A percentile compares a stretch with the other conserved stretches of the same genome.
These are phyloP conservation scores for Hamamelis virginiana DNA, from an alignment of 164 flowering plant species.

Conservation along the genomic window DNA sequence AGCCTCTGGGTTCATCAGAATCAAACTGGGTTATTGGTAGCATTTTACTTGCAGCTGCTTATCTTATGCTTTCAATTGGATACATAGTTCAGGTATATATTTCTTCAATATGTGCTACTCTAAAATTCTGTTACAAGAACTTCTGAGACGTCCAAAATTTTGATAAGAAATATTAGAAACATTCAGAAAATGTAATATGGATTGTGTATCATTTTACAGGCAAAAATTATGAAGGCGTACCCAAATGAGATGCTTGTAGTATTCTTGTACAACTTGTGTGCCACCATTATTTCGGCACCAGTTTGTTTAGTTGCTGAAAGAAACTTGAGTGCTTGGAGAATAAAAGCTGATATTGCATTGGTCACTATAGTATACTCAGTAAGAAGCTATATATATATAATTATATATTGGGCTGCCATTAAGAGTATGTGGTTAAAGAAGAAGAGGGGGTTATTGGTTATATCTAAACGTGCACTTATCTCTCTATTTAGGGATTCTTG, in stretches of 20 bases:
- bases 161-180: too few relatives aligned
- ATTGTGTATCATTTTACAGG: conserved; percentile 20
- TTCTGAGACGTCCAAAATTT: too few relatives aligned
- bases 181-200: too few relatives aligned
- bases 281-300: conserved; percentile 35
- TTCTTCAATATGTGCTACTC: background rate
- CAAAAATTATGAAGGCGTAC: conserved; percentile 58
- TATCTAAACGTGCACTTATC: background rate
- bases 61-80: conserved; percentile 47
- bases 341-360: conserved; percentile 24
- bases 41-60: conserved; percentile 41
- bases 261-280: conserved; percentile 46
- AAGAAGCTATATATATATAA: too few relatives aligned
- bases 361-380: conserved; percentile 38
- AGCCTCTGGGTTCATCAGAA: conserved; percentile 26
- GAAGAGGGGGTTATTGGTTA: background rate
- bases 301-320: conserved; percentile 37
- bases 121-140: background rate
- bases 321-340: conserved; percentile 30
- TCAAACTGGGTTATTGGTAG: conserved; percentile 54
- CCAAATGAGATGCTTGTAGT: conserved; percentile 51
- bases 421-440: background rate
- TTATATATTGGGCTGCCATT: background rate
- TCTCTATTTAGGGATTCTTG: conserved; percentile 40
- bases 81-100: conserved; percentile 53